Conservation (phyloP, 371 early-diverging fungal genomes). For the Parasitella parasitica region DNA sequence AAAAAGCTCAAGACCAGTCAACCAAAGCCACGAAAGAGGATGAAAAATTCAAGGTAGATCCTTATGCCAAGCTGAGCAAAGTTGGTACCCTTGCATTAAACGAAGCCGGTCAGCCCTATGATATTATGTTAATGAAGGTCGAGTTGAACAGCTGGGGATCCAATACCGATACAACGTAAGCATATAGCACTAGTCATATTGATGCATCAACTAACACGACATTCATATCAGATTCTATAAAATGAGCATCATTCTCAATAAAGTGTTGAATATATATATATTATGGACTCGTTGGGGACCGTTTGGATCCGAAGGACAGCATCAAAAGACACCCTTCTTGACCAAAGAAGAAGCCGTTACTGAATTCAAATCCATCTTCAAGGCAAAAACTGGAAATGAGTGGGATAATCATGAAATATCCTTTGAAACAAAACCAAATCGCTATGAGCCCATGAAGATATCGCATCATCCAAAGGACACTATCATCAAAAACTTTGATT, state of each 20-base stretch:
- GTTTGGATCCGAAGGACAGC: constrained; percentile 51
- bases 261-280: constrained; percentile 48
- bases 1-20: constrained; percentile 11
- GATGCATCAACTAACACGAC: background rate
- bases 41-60: constrained; percentile 30
- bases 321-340: constrained; percentile 60
- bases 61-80: constrained; percentile 35
- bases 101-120: constrained; percentile 35
- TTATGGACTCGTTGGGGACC: constrained; percentile 64
- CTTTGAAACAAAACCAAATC: constrained; percentile 46
- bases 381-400: constrained; percentile 54
- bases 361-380: constrained; percentile 63
- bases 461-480: constrained; percentile 19
- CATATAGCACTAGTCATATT: background rate
- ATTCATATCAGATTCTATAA: constrained; percentile 57
- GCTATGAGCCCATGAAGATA: constrained; percentile 41
- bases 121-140: constrained; percentile 52
- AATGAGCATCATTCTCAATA: constrained; percentile 55
- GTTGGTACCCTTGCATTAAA: constrained; percentile 42
- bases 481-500: constrained; percentile 33
- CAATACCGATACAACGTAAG: constrained; percentile 13
- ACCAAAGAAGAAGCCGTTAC: constrained; percentile 46
- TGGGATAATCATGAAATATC: constrained; percentile 40
- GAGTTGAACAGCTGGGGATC: constrained; percentile 29
- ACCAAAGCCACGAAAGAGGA: constrained; percentile 9